phyloP scores from a whole-genome alignment of 257 asterid genomes.

The Euphrasia confusa region DNA sequence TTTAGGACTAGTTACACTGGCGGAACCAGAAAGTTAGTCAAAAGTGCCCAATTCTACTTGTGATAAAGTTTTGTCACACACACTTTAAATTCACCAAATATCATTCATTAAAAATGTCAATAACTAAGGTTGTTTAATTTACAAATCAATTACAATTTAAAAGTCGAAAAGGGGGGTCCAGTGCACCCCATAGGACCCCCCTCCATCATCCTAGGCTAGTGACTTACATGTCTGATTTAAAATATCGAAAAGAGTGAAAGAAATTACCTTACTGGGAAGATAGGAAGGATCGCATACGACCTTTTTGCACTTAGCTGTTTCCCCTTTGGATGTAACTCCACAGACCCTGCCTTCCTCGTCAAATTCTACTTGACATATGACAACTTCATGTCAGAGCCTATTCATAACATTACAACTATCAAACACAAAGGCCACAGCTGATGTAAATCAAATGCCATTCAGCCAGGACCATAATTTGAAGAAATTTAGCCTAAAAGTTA shows the following conservation, averaged over 20 bases:
- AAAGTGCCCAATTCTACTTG: constrained; percentile 51
- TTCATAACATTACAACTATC: neutral
- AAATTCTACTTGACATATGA: constrained; percentile 70
- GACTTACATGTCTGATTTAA: constrained; percentile 74
- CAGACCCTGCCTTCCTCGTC: constrained; percentile 77
- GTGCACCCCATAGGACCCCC: constrained; percentile 56
- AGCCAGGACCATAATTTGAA: neutral
- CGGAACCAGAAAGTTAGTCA: too few relatives aligned
- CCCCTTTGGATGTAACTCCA: constrained; percentile 62
- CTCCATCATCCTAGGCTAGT: neutral
- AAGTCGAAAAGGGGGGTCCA: constrained; percentile 59
- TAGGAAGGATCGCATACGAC: constrained; percentile 96
- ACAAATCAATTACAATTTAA: too few relatives aligned
- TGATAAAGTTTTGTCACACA: constrained; percentile 61
- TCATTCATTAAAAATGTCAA: too few relatives aligned
- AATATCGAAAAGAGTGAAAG: constrained; percentile 7
- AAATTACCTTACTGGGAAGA: constrained; percentile 76
- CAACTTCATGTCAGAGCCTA: constrained; percentile 18
- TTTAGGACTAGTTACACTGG: constrained; percentile 5
- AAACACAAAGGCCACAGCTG: constrained; percentile 7
- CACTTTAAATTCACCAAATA: neutral
- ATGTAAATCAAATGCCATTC: neutral
- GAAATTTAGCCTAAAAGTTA: too few relatives aligned
- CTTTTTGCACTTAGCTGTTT: constrained; percentile 52
- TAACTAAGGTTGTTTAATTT: too few relatives aligned